phyloP scores from a whole-genome alignment of 2,329 filamentous ascomycete species.

The Chaetomium sp. region DNA sequence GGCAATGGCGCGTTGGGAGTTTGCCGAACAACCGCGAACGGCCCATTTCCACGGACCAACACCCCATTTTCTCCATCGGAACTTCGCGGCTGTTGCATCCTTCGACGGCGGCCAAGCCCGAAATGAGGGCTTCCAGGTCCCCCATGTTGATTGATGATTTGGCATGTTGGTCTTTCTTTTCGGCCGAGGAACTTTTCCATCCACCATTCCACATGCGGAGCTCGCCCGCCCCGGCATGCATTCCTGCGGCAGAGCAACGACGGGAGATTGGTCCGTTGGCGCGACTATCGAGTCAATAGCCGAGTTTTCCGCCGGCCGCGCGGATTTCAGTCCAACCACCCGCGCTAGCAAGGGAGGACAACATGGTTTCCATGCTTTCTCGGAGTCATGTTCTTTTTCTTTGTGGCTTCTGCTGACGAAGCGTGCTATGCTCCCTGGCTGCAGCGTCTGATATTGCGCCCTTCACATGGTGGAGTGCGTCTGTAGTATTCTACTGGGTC shows the following conservation, averaged over 20 bases:
- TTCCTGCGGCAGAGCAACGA: conserved; percentile 8
- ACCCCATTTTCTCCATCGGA: background rate
- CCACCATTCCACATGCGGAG: background rate
- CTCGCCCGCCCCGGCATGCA: conserved; percentile 5
- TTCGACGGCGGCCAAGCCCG: conserved; percentile 3
- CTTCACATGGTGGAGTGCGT: too few species aligned
- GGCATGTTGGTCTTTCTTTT: background rate
- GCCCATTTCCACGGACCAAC: conserved; percentile 3
- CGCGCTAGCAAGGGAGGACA: too few species aligned
- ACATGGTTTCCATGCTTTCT: too few species aligned
- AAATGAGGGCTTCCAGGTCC: too few species aligned
- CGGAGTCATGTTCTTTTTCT: too few species aligned
- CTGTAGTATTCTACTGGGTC: too few species aligned
- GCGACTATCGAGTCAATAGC: conserved; percentile 15
- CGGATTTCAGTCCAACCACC: too few species aligned
- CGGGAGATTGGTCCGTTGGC: conserved; percentile 15
- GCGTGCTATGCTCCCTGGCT: too few species aligned
- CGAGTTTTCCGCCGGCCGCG: conserved; percentile 5
- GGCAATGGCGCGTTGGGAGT: background rate
- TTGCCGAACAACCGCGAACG: conserved; percentile 13
- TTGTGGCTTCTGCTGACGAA: too few species aligned
- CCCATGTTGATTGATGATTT: background rate
- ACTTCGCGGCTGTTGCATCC: conserved; percentile 2
- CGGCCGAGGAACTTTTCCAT: background rate
- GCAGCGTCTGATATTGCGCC: too few species aligned